phyloP scores from a whole-genome alignment of 164 flowering plant genomes.

The Cinnamomum micranthum region DNA sequence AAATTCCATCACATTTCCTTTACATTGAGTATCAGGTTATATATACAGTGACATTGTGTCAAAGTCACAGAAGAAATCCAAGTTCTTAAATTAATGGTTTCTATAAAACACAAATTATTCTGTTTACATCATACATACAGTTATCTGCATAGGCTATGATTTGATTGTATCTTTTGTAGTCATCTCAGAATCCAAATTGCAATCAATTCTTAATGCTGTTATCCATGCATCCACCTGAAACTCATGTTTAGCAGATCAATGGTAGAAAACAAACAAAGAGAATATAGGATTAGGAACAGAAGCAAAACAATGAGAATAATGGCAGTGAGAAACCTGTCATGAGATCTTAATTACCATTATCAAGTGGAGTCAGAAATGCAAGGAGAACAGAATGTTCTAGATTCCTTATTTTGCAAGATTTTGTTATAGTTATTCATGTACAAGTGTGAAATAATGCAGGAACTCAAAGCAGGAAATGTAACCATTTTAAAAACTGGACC shows the following conservation, averaged over 20 bases:
- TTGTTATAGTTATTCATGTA: not conserved
- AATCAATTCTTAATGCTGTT: conserved; percentile 34
- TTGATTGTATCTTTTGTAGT: conserved; percentile 18
- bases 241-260: not conserved
- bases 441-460: not conserved
- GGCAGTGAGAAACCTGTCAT: too few relatives aligned
- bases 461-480: not conserved
- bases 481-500: not conserved
- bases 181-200: conserved; percentile 19
- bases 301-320: not conserved
- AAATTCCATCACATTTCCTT: not conserved
- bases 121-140: conserved; percentile 13
- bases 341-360: too few relatives aligned
- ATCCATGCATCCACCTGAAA: conserved; percentile 71
- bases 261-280: not conserved
- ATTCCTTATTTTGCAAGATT: not conserved
- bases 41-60: not conserved
- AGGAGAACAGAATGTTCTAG: not conserved
- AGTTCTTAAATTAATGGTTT: too few relatives aligned
- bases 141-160: conserved; percentile 2
- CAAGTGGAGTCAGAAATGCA: not conserved
- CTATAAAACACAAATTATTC: not conserved
- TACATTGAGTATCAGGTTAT: not conserved
- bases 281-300: not conserved
- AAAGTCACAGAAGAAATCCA: too few relatives aligned